phyloP scores from a whole-genome alignment of 2,329 filamentous ascomycete species.

The Botrytis fragariae region DNA sequence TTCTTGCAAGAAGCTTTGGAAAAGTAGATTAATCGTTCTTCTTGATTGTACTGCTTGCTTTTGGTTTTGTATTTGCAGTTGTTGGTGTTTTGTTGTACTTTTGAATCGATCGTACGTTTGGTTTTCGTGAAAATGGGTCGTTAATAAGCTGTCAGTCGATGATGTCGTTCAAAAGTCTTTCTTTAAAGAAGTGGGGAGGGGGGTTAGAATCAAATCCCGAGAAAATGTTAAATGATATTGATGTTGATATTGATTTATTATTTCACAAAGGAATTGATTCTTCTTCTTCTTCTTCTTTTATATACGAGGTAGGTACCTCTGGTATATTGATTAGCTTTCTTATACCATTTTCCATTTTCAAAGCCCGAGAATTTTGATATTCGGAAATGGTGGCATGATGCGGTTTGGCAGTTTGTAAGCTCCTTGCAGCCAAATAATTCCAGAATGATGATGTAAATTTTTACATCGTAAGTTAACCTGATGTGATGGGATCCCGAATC shows the following conservation, averaged over 20 bases:
- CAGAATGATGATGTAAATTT: neutral
- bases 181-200: neutral
- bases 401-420: neutral
- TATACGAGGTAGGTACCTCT: too few relatives aligned
- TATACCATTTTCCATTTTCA: neutral
- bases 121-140: neutral
- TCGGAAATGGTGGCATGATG: neutral
- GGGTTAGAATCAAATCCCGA: neutral
- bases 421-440: neutral
- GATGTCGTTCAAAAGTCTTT: slow-evolving; percentile 4
- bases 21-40: neutral
- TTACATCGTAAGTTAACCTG: too few relatives aligned
- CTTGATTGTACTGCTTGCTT: neutral
- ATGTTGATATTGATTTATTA: neutral
- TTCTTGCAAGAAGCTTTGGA: neutral
- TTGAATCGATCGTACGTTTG: neutral
- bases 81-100: too few relatives aligned
- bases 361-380: neutral
- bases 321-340: neutral
- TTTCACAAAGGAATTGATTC: neutral
- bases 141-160: slow-evolving; percentile 7
- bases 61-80: neutral
- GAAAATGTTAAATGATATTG: neutral
- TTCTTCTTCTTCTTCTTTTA: neutral
- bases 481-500: slow-evolving; percentile 1